These are phyloP conservation scores for Ustilago trichophora DNA, from an alignment of 1,284 basidiomycete genomes.

Conservation along the genomic window DNA sequence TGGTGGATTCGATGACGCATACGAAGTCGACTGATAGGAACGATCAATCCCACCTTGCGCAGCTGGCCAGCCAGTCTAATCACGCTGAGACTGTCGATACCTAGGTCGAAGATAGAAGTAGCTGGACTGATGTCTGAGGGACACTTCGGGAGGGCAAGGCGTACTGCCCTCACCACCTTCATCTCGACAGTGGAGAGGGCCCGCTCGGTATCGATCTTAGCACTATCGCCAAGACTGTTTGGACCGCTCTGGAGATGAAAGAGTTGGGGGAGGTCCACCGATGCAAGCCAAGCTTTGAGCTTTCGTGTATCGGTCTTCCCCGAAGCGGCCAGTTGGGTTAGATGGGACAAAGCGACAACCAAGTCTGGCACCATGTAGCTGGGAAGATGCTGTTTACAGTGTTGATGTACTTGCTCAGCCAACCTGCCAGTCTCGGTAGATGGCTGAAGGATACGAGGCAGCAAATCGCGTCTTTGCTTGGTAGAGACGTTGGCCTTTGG, in stretches of 20 bases:
- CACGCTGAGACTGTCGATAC: conserved; percentile 19
- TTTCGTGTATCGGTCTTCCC: conserved; percentile 12
- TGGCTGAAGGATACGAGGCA: too few species aligned
- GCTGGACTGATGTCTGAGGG: too few species aligned
- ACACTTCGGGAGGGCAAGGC: too few species aligned
- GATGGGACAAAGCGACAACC: conserved; percentile 8
- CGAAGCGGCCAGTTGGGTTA: conserved; percentile 9
- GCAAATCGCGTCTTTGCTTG: too few species aligned
- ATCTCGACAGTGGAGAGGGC: too few species aligned
- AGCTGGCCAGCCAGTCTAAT: conserved; percentile 9
- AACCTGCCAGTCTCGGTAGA: neutral
- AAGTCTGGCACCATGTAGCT: conserved; percentile 24
- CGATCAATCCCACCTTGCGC: conserved; percentile 4
- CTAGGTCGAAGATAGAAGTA: conserved; percentile 27
- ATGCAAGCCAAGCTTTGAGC: conserved; percentile 13
- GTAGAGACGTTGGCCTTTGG: too few species aligned
- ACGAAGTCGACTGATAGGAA: conserved; percentile 5
- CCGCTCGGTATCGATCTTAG: too few species aligned
- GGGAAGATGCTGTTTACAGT: conserved; percentile 14
- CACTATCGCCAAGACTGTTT: too few species aligned
- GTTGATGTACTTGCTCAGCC: neutral
- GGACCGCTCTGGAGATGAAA: too few species aligned
- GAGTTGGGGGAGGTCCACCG: conserved; percentile 4
- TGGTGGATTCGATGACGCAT: conserved; percentile 7
- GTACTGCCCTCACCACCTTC: too few species aligned